phyloP scores from a whole-genome alignment of 2,329 filamentous ascomycete genomes.

The Ophiocordyceps camponoti-floridani region DNA sequence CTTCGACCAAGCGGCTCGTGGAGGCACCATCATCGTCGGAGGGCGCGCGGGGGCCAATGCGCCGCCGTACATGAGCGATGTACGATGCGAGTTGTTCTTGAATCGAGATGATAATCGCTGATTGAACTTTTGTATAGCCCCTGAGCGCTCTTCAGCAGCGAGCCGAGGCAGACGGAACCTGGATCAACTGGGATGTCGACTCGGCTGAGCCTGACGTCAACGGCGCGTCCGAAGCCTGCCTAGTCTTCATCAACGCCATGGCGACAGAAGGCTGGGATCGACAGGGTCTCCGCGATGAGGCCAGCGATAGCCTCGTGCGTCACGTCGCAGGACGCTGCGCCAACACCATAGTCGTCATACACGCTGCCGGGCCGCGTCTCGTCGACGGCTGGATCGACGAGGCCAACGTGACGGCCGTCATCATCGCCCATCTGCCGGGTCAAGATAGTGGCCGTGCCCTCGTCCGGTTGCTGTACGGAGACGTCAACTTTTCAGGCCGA shows the following conservation, averaged over 20 bases:
- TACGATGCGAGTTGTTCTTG: constrained; percentile 4
- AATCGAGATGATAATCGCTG: no score
- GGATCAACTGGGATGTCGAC: constrained; percentile 29
- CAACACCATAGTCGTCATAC: constrained; percentile 63
- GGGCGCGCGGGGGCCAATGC: constrained; percentile 32
- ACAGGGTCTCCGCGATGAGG: constrained; percentile 50
- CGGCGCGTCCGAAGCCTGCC: constrained; percentile 38
- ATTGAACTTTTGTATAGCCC: constrained; percentile 16
- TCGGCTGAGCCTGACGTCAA: constrained; percentile 16
- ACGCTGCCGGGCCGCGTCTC: constrained; percentile 69
- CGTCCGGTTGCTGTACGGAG: constrained; percentile 62
- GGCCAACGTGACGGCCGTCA: constrained; percentile 57
- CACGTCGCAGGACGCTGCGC: constrained; percentile 39
- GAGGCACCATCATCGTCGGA: constrained; percentile 32
- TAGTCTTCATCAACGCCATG: constrained; percentile 71
- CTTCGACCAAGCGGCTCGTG: constrained; percentile 29
- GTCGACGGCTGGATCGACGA: constrained; percentile 67
- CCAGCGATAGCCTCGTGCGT: constrained; percentile 59
- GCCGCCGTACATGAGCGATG: constrained; percentile 30
- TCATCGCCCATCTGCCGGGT: constrained; percentile 74
- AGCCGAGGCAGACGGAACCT: constrained; percentile 33
- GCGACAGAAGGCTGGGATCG: constrained; percentile 61
- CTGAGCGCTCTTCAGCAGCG: constrained; percentile 38
- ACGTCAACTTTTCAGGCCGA: constrained; percentile 58
- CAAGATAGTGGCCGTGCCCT: constrained; percentile 76